Evolutionary conservation across 2,329 filamentous ascomycete genomes (phyloP).

Genomic region (Microdochium paspali): DNA sequence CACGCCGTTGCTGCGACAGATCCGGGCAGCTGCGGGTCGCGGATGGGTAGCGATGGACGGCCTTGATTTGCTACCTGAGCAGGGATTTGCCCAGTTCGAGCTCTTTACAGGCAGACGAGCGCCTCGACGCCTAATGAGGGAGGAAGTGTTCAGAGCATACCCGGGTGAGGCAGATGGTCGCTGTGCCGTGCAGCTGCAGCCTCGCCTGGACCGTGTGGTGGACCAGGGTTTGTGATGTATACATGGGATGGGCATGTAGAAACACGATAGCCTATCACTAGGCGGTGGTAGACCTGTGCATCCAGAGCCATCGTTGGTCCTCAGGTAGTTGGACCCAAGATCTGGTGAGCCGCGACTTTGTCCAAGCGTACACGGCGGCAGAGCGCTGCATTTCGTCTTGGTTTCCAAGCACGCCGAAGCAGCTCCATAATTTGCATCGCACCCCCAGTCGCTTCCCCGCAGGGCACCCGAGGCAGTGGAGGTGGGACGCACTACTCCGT

Average conservation of each 20-base stretch:
- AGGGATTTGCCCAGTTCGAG: conserved; percentile 76
- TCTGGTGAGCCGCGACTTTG: too few relatives aligned
- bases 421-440: too few relatives aligned
- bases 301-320: background rate
- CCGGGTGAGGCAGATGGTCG: conserved; percentile 27
- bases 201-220: conserved; percentile 26
- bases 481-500: too few relatives aligned
- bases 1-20: conserved; percentile 62
- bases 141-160: conserved; percentile 45
- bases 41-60: conserved; percentile 72
- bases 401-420: too few relatives aligned
- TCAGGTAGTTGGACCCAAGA: background rate
- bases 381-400: too few relatives aligned
- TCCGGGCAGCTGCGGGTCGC: conserved; percentile 46
- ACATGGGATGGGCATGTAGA: background rate
- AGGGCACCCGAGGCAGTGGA: too few relatives aligned
- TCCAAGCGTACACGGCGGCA: too few relatives aligned
- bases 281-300: background rate
- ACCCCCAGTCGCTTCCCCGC: too few relatives aligned
- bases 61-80: conserved; percentile 66
- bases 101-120: conserved; percentile 66
- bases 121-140: conserved; percentile 60
- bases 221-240: conserved; percentile 26
- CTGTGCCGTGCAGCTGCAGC: conserved; percentile 28
- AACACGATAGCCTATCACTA: background rate